Evolutionary conservation across 331 rosid genomes (phyloP).

Genomic region (Acacia pycnantha): DNA sequence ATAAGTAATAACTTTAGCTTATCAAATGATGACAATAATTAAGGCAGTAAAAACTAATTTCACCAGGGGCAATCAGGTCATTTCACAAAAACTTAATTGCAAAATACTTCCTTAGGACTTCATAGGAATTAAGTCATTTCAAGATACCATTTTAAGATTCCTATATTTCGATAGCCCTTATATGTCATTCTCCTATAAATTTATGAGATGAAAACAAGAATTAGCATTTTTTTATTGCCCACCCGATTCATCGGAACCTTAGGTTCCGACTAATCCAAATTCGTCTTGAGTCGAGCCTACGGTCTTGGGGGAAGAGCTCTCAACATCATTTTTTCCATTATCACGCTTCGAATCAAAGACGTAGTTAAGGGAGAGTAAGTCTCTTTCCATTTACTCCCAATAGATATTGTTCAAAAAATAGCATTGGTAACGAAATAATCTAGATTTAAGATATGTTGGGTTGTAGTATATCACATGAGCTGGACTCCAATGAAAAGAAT

Average conservation of each 20-base stretch:
- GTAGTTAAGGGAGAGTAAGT: no score
- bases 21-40: no score
- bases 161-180: neutral
- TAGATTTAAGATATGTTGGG: neutral
- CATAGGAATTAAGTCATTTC: neutral
- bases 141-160: neutral
- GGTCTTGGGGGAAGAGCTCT: no score
- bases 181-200: neutral
- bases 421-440: neutral
- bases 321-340: no score
- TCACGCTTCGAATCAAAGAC: no score
- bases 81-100: no score
- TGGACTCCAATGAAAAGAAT: neutral
- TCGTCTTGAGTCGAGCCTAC: fast-evolving
- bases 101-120: neutral
- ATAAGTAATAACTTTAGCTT: neutral
- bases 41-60: neutral
- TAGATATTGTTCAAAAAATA: no score
- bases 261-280: no score
- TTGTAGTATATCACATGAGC: neutral
- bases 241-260: no score
- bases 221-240: neutral
- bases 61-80: neutral
- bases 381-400: no score
- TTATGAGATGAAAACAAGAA: neutral